A percentile compares a stretch with the other conserved stretches of the same genome.
These are phyloP conservation scores for Graphium sp. DNA, from an alignment of 2,329 filamentous ascomycete genomes.

Conservation along the genomic window DNA sequence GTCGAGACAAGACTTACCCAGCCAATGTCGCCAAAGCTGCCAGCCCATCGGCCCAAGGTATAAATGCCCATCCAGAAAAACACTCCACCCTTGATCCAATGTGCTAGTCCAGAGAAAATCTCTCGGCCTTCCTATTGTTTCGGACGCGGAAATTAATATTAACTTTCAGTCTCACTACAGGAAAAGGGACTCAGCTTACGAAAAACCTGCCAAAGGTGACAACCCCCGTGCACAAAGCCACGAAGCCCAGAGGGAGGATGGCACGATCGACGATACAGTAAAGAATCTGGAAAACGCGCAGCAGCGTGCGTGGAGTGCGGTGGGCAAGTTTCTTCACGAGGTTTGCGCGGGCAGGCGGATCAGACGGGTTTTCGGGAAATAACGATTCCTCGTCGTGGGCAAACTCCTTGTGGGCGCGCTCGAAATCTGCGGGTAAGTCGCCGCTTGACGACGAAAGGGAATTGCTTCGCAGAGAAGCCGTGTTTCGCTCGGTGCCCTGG, in stretches of 20 bases:
- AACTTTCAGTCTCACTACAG: slow-evolving; percentile 4
- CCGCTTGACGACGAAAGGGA: slow-evolving; percentile 49
- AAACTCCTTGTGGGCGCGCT: slow-evolving; percentile 26
- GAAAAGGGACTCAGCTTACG: slow-evolving; percentile 32
- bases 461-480: slow-evolving; percentile 47
- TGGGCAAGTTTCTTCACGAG: too few relatives aligned
- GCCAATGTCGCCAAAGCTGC: slow-evolving; percentile 75
- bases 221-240: slow-evolving; percentile 54
- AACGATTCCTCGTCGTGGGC: not conserved
- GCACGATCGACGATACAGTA: slow-evolving; percentile 60
- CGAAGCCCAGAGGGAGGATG: slow-evolving; percentile 63
- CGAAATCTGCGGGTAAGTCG: too few relatives aligned
- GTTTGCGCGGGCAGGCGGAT: not conserved
- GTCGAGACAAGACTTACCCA: slow-evolving; percentile 38
- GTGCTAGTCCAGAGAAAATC: slow-evolving; percentile 74
- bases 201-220: slow-evolving; percentile 72
- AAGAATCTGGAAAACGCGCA: slow-evolving; percentile 22
- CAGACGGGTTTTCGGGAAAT: not conserved
- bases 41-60: slow-evolving; percentile 78
- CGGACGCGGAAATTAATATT: slow-evolving; percentile 1
- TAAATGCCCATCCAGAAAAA: slow-evolving; percentile 89
- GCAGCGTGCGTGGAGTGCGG: too few relatives aligned
- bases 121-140: slow-evolving; percentile 39
- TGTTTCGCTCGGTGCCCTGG: slow-evolving; percentile 56
- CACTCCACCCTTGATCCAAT: slow-evolving; percentile 87